Conservation (phyloP, 306 rosid species). For the Albizia julibrissin region DNA sequence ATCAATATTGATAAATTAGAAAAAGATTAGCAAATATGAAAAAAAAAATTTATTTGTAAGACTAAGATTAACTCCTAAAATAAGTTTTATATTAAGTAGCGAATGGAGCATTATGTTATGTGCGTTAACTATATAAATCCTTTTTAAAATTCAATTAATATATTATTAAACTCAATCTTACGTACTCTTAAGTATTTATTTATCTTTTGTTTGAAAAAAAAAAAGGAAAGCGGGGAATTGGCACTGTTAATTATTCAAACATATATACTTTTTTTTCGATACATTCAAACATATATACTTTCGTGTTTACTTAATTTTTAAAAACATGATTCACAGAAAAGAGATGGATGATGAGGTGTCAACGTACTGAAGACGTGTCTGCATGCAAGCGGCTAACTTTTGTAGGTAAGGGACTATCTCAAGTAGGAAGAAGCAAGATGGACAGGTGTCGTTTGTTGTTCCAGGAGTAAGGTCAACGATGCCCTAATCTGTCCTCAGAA, state of each 20-base stretch:
- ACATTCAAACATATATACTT: neutral
- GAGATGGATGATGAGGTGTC: slow-evolving; percentile 35
- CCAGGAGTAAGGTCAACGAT: slow-evolving; percentile 50
- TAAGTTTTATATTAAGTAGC: no score
- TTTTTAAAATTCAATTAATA: neutral
- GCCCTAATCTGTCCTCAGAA: slow-evolving; percentile 33
- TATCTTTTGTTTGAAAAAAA: neutral
- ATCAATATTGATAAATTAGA: no score
- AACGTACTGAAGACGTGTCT: slow-evolving; percentile 34
- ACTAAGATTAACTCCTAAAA: no score
- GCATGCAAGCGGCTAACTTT: slow-evolving; percentile 30
- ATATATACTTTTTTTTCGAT: neutral
- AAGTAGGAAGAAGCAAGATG: neutral
- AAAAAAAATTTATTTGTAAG: no score
- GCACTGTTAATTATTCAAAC: neutral
- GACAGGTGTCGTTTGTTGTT: slow-evolving; percentile 46
- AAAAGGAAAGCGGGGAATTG: neutral
- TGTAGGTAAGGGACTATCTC: slow-evolving; percentile 19
- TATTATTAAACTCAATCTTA: neutral
- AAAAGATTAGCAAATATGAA: no score
- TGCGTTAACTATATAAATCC: neutral
- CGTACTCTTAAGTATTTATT: neutral
- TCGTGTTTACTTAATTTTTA: neutral
- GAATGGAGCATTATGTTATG: neutral
- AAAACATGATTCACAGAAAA: neutral